Base-by-base conservation (phyloP, 768 basidiomycete species). In the Obba rivulosa region DNA sequence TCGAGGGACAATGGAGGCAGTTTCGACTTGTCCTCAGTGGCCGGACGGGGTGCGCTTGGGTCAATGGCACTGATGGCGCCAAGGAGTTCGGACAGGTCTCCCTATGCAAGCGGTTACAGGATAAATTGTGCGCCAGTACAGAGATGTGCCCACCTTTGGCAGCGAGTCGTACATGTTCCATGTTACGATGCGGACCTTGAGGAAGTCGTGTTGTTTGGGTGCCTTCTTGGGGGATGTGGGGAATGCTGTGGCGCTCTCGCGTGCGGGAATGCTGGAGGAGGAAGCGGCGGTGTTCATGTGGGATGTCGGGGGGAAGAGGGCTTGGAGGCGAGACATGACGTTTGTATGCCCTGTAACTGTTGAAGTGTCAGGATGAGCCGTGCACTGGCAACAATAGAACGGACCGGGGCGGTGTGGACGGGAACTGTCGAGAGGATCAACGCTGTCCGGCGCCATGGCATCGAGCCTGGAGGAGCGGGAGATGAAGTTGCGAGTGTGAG, bases 101-200 rank as follows among this genome's bases (percentile, higher is more conserved):
- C 87, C 86, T 89, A 46, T 16, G 18, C 37, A 31, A n/a, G 34
- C 18, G 20, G 52, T 48, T 46, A 34, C 35, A 35, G 41, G 14
- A 34, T n/a, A 13, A 24, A n/a, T 20, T 11, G 4, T 21, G 34
- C 14, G 9, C 14, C 31, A 23, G 8, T 23, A 20, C 10, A 14
- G 31, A 46, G 18, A 36, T n/a, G 17, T 8, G 51, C 60, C 14
- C 23, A 81, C 86, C 76, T 86, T 89, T 24, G 87, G 87, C 4
- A 89, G 59, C 0, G 83, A 83, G 53, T 89, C 86, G 53, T 90
- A 84, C 87, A 91, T 91, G 54, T 90, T 91, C 87, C 87, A 91
- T 34, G 84, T 85, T 28, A 88, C 44, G 41, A 89, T 78, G 37
- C 81, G 69, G 34, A 87, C 67, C 59, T 89, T 90, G 39, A 89